Base-by-base conservation (phyloP, 192 early-diverging fungal genomes). In the Podila epicladia region DNA sequence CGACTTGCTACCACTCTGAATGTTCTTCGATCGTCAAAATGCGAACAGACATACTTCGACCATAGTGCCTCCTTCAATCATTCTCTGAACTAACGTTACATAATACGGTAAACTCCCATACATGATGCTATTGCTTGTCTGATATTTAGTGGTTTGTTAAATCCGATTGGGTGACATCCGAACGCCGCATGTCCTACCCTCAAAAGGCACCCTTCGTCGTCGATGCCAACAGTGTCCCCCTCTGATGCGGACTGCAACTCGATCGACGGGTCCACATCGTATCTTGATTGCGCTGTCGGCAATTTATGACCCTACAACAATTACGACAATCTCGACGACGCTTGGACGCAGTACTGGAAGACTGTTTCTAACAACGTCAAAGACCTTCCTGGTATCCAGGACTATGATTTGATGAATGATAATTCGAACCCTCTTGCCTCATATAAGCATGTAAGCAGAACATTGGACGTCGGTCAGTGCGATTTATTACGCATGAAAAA, bases 341-440 rank as follows among this genome's bases (percentile, higher is more conserved):
- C 85, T 4, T 92, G 88, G 69, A 84, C 87, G 12, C 72, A 69
- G n/a, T 90, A 87, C 67, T 92, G 91, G 91, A 85, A 78, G 41
- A 63, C 72, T 8, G 85, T 92, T 19, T 87, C 87, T 0, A 69
- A 60, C n/a, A 76, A 84, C 26, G 89, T 88, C 62, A 63, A 64
- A 17, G 58, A 74, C 9, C 72, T 85, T n/a, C 72, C 72, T 24
- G 89, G 89, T 58, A 74, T 92, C 26, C 50, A 91, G 48, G 91
- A 89, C 1, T 92, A 92, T 73, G 85, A 92, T 58, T 67, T 92
- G 58, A 85, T 92, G 71, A 92, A 92, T 61, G 77, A 71, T 80
- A 64, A 32, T 9, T 55, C 9, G 22, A 24, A 0, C 11, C 53
- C 9, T 55, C 24, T 0, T 45, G 12, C 8, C 15, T 45, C 15